Conservation (phyloP, 192 early-diverging fungal species). For the Backusella macrospora region DNA sequence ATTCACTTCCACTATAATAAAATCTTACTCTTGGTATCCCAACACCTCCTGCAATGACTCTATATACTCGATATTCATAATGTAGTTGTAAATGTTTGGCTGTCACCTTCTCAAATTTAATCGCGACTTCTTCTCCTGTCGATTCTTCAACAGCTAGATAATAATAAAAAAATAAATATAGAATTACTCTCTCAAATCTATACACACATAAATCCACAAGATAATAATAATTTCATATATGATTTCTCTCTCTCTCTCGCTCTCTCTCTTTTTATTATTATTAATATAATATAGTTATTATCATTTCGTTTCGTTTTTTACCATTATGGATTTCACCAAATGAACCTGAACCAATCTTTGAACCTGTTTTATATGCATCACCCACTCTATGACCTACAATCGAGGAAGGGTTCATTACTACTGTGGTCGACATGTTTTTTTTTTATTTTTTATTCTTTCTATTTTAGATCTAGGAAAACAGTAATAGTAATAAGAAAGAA, state of each 20-base stretch:
- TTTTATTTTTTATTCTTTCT: background rate
- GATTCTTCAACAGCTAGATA: constrained; percentile 75
- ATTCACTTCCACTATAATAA: constrained; percentile 79
- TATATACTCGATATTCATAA: constrained; percentile 96
- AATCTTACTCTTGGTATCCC: constrained; percentile 87
- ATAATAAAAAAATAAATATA: background rate
- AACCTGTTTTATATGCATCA: constrained; percentile 89
- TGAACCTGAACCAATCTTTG: constrained; percentile 95
- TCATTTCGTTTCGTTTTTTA: no score
- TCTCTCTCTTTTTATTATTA: background rate
- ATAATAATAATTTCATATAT: background rate
- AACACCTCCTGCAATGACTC: constrained; percentile 88
- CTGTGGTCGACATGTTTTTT: background rate
- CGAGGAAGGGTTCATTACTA: constrained; percentile 17
- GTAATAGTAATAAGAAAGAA: background rate
- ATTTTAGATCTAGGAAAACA: background rate
- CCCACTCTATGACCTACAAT: constrained; percentile 73
- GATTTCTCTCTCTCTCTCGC: background rate
- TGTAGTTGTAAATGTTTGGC: constrained; percentile 97
- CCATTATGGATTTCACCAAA: constrained; percentile 98
- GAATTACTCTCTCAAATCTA: constrained; percentile 1
- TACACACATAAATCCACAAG: background rate
- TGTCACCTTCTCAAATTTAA: constrained; percentile 92
- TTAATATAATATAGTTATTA: constrained; percentile 4
- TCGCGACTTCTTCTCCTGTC: constrained; percentile 95